A percentile compares a stretch with the other conserved stretches of the same genome.
phyloP scores from a whole-genome alignment of 2,329 filamentous ascomycete genomes.

The Dactylellina haptotyla region DNA sequence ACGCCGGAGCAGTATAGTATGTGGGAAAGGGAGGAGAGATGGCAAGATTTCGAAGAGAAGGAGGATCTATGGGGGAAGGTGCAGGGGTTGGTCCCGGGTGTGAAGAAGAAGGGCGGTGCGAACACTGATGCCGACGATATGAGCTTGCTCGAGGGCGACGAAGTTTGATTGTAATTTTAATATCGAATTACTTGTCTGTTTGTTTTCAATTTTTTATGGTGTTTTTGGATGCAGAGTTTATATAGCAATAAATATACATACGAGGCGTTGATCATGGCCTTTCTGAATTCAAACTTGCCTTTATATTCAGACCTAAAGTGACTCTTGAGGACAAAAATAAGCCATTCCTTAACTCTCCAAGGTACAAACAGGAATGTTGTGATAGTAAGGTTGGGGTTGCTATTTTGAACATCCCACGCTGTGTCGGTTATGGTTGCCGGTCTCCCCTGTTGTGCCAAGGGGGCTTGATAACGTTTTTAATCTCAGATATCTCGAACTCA shows the following conservation, averaged over 20 bases:
- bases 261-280: too few species aligned
- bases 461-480: not conserved
- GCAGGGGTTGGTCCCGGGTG: conserved; percentile 6
- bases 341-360: too few species aligned
- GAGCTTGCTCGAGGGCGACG: conserved; percentile 34
- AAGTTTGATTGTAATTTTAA: conserved; percentile 1
- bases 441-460: not conserved
- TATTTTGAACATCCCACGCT: not conserved
- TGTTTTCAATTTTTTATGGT: not conserved
- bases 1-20: conserved; percentile 26
- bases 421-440: not conserved
- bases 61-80: conserved; percentile 33
- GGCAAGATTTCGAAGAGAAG: conserved; percentile 44
- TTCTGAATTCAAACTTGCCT: too few species aligned
- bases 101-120: conserved; percentile 4
- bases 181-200: not conserved
- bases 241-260: not conserved
- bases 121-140: conserved; percentile 25
- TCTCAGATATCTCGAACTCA: not conserved
- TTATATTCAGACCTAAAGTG: too few species aligned
- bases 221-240: not conserved
- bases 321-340: too few species aligned
- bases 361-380: too few species aligned
- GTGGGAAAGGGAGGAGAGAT: conserved; percentile 42
- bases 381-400: too few species aligned